phyloP scores from a whole-genome alignment of 2,329 filamentous ascomycete genomes.

The Claviceps humidiphila region DNA sequence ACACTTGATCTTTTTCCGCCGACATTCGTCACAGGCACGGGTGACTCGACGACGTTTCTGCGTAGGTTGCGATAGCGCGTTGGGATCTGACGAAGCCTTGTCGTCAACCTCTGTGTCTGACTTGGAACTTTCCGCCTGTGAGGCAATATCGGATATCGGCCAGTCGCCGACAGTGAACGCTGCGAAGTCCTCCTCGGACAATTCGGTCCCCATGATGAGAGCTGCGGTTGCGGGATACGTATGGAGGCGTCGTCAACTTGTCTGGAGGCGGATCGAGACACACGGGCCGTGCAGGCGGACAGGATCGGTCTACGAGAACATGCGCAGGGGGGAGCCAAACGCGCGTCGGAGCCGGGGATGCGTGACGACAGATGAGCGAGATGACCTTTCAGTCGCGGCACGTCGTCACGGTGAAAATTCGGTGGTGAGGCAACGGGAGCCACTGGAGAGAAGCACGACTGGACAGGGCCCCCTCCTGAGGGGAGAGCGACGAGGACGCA shows the following conservation, averaged over 20 bases:
- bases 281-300: slow-evolving; percentile 1
- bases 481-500: slow-evolving; percentile 7
- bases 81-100: slow-evolving; percentile 17
- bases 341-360: background rate
- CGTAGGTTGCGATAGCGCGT: slow-evolving; percentile 39
- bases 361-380: background rate
- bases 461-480: slow-evolving; percentile 2
- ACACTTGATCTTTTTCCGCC: slow-evolving; percentile 78
- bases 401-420: background rate
- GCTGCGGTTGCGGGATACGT: background rate
- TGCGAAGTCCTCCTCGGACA: slow-evolving; percentile 31
- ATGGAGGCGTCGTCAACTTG: background rate
- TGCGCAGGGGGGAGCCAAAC: slow-evolving; percentile 3
- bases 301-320: slow-evolving; percentile 4
- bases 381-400: background rate
- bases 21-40: slow-evolving; percentile 69
- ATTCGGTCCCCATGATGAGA: slow-evolving; percentile 22
- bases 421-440: background rate
- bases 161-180: slow-evolving; percentile 22
- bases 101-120: slow-evolving; percentile 28
- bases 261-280: no score
- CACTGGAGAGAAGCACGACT: background rate
- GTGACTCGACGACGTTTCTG: slow-evolving; percentile 71
- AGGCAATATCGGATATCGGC: slow-evolving; percentile 23
- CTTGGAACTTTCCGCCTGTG: slow-evolving; percentile 29